phyloP scores from a whole-genome alignment of 75 land plant genomes.

The Chamaecyparis obtusa region DNA sequence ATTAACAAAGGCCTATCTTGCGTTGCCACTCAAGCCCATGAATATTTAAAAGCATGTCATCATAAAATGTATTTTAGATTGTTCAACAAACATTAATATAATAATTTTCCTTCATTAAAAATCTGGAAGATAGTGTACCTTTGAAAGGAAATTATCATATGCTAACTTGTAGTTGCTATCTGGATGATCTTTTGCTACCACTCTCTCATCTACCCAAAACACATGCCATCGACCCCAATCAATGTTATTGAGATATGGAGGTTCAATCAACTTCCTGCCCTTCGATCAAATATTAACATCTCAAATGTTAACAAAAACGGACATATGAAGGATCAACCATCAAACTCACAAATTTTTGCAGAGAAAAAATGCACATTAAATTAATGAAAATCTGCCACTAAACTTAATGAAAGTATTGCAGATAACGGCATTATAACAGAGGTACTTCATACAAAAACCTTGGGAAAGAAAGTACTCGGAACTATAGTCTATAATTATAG shows the following conservation, averaged over 20 bases:
- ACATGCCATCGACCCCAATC: slow-evolving; percentile 92
- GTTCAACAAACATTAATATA: neutral
- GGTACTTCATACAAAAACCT: neutral
- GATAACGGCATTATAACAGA: neutral
- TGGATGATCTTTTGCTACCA: slow-evolving; percentile 71
- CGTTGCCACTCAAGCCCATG: too few species aligned
- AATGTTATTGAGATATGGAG: slow-evolving; percentile 53
- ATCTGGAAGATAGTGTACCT: slow-evolving; percentile 30
- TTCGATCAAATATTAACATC: neutral
- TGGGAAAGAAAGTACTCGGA: neutral
- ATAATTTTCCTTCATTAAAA: neutral
- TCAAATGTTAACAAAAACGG: neutral
- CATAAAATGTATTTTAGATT: neutral
- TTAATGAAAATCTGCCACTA: neutral
- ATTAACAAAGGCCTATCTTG: neutral
- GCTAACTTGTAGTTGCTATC: slow-evolving; percentile 96
- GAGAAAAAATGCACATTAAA: neutral
- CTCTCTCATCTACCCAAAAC: slow-evolving; percentile 96
- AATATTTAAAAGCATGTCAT: neutral
- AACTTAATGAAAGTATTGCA: neutral
- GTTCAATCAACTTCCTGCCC: slow-evolving; percentile 59
- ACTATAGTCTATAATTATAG: too few species aligned
- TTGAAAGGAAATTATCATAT: slow-evolving; percentile 66
- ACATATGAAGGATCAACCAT: neutral
- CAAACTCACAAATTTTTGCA: neutral